Base-by-base conservation (phyloP, 192 early-diverging fungal genomes). In the Podila clonocystis region DNA sequence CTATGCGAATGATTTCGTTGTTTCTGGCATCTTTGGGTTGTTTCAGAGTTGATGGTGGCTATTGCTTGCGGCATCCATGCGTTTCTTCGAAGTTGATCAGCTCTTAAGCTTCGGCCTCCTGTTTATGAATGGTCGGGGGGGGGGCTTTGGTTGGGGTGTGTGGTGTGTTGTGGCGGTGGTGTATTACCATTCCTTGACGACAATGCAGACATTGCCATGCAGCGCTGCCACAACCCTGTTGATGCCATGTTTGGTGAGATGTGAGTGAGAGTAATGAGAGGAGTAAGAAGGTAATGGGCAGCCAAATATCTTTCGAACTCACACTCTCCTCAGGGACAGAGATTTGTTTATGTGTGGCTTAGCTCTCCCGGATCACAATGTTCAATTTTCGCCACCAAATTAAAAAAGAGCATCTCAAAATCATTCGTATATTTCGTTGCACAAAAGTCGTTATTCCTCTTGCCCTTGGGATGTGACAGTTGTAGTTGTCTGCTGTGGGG, bases 181-280 rank as follows among this genome's bases (percentile, higher is more conserved):
- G 28, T 62, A 36, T 77, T 78, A 71, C 75, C 75, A 78, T 70
- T 71, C 34, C 68, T 70, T 62, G 66, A 38, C 9, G 65, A 52
- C 74, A 63, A 66, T 17, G 64, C 64, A 26, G 75, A 66, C 41
- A 63, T 68, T 26, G 75, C 45, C 52, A 78, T 34, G 75, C 68
- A 78, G 29, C 75, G 68, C 68, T 78, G 68, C 75, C 75, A 78
- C 75, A 78, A 71, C 58, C 63, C 75, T 71, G 68, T 60, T 67
- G 75, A 78, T 52, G 75, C 75, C 75, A 78, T 76, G 63, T 41
- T 48, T 50, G 62, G 13, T 48, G 30, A 34, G 36, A n/a, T 65
- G 31, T 34, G 52, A 13, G 55, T 17, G 58, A 50, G 62, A 50
- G 55, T 58, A 59, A 31, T 41, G 50, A 52, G 62, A 52, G 62